phyloP scores from a whole-genome alignment of 768 basidiomycete genomes.

The Mycena rosella region DNA sequence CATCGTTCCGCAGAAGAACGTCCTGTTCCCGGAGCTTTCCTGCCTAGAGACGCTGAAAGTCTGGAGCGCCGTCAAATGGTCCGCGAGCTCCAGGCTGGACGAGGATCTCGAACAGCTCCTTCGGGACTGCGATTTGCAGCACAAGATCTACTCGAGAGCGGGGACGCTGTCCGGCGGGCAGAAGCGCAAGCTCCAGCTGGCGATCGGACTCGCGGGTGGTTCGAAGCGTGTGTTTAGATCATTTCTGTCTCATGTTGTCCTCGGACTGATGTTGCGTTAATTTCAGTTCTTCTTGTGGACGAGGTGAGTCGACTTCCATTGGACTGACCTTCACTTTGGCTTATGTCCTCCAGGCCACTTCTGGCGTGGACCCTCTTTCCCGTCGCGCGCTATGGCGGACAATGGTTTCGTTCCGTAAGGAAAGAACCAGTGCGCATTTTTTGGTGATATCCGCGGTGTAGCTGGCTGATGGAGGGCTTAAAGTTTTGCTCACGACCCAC shows the following conservation, averaged over 20 bases:
- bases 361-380: slow-evolving; percentile 86
- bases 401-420: slow-evolving; percentile 73
- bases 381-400: slow-evolving; percentile 84
- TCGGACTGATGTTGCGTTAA: slow-evolving; percentile 62
- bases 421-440: slow-evolving; percentile 56
- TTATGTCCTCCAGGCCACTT: slow-evolving; percentile 85
- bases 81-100: slow-evolving; percentile 54
- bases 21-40: slow-evolving; percentile 80
- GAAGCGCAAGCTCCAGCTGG: slow-evolving; percentile 87
- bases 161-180: slow-evolving; percentile 82
- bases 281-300: slow-evolving; percentile 71
- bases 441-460: too few species aligned
- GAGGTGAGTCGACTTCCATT: slow-evolving; percentile 54
- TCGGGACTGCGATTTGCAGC: slow-evolving; percentile 80
- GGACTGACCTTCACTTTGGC: slow-evolving; percentile 82
- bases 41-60: slow-evolving; percentile 80
- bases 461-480: too few species aligned
- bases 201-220: slow-evolving; percentile 82
- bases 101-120: slow-evolving; percentile 77
- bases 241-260: slow-evolving; percentile 53
- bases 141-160: slow-evolving; percentile 76
- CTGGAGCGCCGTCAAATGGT: slow-evolving; percentile 80
- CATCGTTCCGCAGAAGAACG: slow-evolving; percentile 83
- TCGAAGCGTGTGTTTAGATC: slow-evolving; percentile 67
- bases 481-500: slow-evolving; percentile 82